Conservation (phyloP, 768 basidiomycete genomes). For the Auricularia auricula-judae region DNA sequence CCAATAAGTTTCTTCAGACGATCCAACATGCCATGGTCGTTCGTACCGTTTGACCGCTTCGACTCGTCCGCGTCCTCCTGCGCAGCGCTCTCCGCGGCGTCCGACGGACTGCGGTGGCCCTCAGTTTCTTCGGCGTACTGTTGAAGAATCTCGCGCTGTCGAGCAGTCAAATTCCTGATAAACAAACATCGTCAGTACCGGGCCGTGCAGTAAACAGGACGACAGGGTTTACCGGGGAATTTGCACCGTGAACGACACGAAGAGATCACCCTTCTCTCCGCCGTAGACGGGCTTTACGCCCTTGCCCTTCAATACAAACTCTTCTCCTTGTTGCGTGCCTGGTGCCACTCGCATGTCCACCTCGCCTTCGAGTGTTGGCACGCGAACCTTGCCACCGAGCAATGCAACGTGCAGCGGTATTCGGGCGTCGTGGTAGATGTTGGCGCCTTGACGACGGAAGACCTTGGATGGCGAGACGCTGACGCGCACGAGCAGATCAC, state of each 20-base stretch:
- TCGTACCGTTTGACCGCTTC: slow-evolving; percentile 13
- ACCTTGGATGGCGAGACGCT: slow-evolving; percentile 71
- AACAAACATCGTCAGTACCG: background rate
- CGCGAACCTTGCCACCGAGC: slow-evolving; percentile 84
- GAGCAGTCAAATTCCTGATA: slow-evolving; percentile 63
- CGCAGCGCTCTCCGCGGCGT: background rate
- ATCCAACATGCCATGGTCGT: slow-evolving; percentile 46
- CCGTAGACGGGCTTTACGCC: slow-evolving; percentile 60
- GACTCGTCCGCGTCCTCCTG: background rate
- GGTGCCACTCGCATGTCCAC: slow-evolving; percentile 87
- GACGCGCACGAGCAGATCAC: slow-evolving; percentile 82
- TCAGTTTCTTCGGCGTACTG: slow-evolving; percentile 91
- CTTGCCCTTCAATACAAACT: slow-evolving; percentile 85
- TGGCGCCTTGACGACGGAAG: slow-evolving; percentile 85
- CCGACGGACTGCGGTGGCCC: slow-evolving; percentile 33
- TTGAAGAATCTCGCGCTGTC: slow-evolving; percentile 81
- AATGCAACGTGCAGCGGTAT: slow-evolving; percentile 88
- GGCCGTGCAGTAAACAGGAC: background rate
- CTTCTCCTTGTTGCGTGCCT: slow-evolving; percentile 94
- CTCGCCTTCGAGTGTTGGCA: slow-evolving; percentile 91
- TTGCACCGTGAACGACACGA: slow-evolving; percentile 78
- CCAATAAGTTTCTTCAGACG: slow-evolving; percentile 48
- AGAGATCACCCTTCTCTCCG: slow-evolving; percentile 67
- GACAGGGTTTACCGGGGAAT: slow-evolving; percentile 63
- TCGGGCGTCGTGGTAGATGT: slow-evolving; percentile 80